A percentile compares a stretch with the other conserved stretches of the same genome.
Conservation (phyloP, 257 asterid species). For the Penstemon barbatus region DNA sequence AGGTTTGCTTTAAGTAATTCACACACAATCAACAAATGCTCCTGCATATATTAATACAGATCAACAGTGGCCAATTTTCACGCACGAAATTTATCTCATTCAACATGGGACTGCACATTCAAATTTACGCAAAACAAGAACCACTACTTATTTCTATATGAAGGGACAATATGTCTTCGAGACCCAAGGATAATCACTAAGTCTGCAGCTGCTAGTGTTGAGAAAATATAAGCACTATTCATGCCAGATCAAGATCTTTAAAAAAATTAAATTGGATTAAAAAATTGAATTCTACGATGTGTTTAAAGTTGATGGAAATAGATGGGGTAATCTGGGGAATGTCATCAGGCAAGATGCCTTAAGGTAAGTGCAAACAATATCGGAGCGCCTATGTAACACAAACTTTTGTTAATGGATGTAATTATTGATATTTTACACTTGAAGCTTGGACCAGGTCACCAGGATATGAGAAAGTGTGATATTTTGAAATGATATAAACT, state of each 20-base stretch:
- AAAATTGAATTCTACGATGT: neutral
- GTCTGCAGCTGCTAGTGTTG: neutral
- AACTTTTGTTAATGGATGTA: neutral
- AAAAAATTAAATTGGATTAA: neutral
- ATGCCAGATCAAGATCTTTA: conserved; percentile 2
- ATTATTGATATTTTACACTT: neutral
- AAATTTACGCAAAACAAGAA: neutral
- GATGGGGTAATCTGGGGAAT: conserved; percentile 12
- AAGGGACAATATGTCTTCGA: neutral
- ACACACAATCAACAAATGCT: conserved; percentile 91
- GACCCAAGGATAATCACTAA: neutral
- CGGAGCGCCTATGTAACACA: neutral
- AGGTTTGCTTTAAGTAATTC: conserved; percentile 97
- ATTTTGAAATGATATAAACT: neutral
- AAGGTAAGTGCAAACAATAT: neutral
- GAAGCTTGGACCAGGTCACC: neutral
- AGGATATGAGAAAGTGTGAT: neutral
- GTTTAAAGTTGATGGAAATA: neutral
- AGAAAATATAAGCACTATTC: neutral
- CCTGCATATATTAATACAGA: conserved; percentile 51
- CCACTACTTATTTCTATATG: neutral
- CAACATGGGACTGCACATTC: neutral
- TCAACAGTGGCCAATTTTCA: conserved; percentile 16
- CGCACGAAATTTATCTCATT: conserved; percentile 21
- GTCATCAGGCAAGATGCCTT: neutral